These are phyloP conservation scores for Escovopsis weberi DNA, from an alignment of 2,329 filamentous ascomycete species.

Conservation along the genomic window DNA sequence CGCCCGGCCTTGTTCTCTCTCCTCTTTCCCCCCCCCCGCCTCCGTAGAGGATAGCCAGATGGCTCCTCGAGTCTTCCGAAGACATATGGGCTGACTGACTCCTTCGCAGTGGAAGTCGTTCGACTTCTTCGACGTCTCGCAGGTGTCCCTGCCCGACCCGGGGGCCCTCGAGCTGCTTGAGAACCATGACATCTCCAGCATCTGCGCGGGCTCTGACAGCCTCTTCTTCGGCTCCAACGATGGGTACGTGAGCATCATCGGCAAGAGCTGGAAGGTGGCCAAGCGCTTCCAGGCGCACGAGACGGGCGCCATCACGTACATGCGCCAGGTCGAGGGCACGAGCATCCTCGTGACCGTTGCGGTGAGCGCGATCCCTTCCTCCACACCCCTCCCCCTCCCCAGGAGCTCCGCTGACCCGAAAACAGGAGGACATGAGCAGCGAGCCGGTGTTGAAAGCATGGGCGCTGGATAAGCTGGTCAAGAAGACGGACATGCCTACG, in stretches of 20 bases:
- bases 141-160: constrained; percentile 65
- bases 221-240: constrained; percentile 78
- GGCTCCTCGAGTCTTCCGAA: too few species aligned
- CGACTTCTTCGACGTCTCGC: constrained; percentile 95
- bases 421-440: constrained; percentile 66
- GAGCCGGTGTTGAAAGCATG: constrained; percentile 94
- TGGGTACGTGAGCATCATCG: constrained; percentile 78
- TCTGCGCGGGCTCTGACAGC: constrained; percentile 77
- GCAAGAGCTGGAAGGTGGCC: constrained; percentile 72
- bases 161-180: constrained; percentile 69
- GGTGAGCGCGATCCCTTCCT: constrained; percentile 21
- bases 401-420: not conserved
- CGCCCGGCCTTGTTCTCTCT: not conserved
- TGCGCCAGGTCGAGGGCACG: constrained; percentile 82
- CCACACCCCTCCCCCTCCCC: too few species aligned
- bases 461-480: constrained; percentile 86
- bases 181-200: constrained; percentile 66
- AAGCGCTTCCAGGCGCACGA: constrained; percentile 82
- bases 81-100: too few species aligned
- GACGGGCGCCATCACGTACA: constrained; percentile 66
- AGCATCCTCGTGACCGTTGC: constrained; percentile 72
- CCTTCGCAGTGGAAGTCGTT: constrained; percentile 82
- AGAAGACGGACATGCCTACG: constrained; percentile 79
- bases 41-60: too few species aligned
- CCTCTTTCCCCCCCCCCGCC: too few species aligned